phyloP scores from a whole-genome alignment of 805 yeast species.

The Cyberlindnera subsufficiens region DNA sequence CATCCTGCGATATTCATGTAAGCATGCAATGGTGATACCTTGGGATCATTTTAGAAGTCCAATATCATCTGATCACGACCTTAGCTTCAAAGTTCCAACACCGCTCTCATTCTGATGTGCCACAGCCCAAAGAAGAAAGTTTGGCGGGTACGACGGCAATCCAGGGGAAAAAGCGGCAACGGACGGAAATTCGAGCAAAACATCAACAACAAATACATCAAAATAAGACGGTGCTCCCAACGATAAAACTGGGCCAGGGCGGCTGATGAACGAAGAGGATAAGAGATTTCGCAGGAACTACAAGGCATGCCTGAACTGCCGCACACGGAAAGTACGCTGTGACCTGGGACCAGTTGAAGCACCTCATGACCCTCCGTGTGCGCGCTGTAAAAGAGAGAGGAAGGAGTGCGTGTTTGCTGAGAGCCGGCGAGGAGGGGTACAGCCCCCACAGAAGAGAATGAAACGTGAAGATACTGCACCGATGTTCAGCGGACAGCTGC shows the following conservation, averaged over 20 bases:
- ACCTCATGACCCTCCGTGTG: conserved; percentile 77
- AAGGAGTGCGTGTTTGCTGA: conserved; percentile 73
- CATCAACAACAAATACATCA: not conserved
- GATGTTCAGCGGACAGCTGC: not conserved
- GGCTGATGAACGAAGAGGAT: conserved; percentile 5
- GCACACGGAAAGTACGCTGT: conserved; percentile 80
- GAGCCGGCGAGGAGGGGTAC: conserved; percentile 45
- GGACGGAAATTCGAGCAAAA: not conserved
- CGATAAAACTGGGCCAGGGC: too few species aligned
- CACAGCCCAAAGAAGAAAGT: not conserved
- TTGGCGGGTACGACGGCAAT: not conserved
- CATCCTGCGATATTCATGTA: not conserved
- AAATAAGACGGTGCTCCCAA: not conserved
- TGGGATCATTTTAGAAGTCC: too few species aligned
- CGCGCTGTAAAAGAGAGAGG: conserved; percentile 76
- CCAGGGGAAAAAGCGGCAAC: conserved; percentile 1
- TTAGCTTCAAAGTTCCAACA: too few species aligned
- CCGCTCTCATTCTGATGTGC: too few species aligned
- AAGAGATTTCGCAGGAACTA: conserved; percentile 32
- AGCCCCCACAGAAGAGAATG: conserved; percentile 20
- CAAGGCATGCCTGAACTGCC: conserved; percentile 81
- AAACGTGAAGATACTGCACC: conserved; percentile 11
- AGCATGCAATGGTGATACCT: too few species aligned
- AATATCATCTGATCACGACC: too few species aligned
- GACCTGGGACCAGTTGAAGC: conserved; percentile 72